A percentile compares a stretch with the other conserved stretches of the same genome.
Evolutionary conservation across 805 yeast species (phyloP).

Genomic region (Candida taoyuanica): DNA sequence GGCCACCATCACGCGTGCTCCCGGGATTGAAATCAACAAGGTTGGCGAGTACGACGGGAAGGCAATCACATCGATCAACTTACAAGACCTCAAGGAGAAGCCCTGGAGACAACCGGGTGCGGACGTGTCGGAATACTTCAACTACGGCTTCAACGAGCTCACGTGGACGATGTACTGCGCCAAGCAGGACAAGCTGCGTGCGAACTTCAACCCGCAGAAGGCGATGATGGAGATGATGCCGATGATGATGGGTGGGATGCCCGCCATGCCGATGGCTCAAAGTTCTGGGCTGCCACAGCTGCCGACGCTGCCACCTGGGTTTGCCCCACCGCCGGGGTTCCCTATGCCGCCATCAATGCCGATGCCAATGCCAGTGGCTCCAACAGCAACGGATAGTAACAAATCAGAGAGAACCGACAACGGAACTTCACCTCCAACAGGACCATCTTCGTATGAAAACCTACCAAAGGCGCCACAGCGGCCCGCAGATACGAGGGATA

Average conservation of each 20-base stretch:
- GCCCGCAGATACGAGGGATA: conserved; percentile 18
- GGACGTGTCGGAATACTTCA: conserved; percentile 89
- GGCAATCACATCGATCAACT: conserved; percentile 75
- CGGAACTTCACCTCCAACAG: conserved; percentile 6
- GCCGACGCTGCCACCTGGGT: conserved; percentile 27
- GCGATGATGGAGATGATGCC: conserved; percentile 60
- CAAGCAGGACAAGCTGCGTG: conserved; percentile 77
- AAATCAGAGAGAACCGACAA: too few species aligned
- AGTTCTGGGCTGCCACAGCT: conserved; percentile 18
- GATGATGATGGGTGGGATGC: conserved; percentile 28
- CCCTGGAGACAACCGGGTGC: conserved; percentile 99
- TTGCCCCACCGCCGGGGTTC: conserved; percentile 22
- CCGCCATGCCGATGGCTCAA: conserved; percentile 24
- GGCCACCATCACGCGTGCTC: conserved; percentile 33
- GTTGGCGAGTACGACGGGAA: conserved; percentile 74
- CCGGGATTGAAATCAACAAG: conserved; percentile 61
- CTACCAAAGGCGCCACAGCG: conserved; percentile 18
- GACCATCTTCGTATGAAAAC: conserved; percentile 6
- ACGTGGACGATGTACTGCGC: conserved; percentile 93
- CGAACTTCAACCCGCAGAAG: conserved; percentile 79
- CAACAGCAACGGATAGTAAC: not conserved
- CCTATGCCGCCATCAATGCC: conserved; percentile 13
- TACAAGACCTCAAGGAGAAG: conserved; percentile 81
- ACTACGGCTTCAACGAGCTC: conserved; percentile 93
- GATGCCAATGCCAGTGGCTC: conserved; percentile 3